A percentile compares a stretch with the other conserved stretches of the same genome.
Evolutionary conservation across 129 eudicot genomes (phyloP).

Genomic region (Calendula officinalis): DNA sequence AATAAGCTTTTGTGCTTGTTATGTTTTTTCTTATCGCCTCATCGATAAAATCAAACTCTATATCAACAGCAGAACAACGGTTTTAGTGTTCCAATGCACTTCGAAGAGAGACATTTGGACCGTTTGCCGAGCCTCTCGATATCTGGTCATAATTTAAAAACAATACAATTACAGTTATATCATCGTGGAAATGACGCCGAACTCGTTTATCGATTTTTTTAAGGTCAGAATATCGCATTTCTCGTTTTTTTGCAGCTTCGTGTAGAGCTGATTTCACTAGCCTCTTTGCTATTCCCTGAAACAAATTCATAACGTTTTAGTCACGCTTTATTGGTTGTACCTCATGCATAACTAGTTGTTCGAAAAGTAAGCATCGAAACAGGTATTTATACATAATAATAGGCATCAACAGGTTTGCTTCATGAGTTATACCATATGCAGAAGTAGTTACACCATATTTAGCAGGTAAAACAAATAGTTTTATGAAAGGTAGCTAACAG

Average conservation of each 20-base stretch:
- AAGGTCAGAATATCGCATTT: constrained; percentile 66
- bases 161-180: constrained; percentile 63
- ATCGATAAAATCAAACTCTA: constrained; percentile 28
- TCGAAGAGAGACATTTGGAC: constrained; percentile 47
- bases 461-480: too few species aligned
- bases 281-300: constrained; percentile 68
- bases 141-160: constrained; percentile 58
- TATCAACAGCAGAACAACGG: constrained; percentile 18
- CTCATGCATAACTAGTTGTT: constrained; percentile 12
- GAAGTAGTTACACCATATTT: too few species aligned
- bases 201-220: constrained; percentile 57
- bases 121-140: constrained; percentile 36
- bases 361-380: neutral
- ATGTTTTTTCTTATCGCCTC: constrained; percentile 20
- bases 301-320: neutral
- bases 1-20: neutral
- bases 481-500: too few species aligned
- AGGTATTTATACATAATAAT: too few species aligned
- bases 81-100: constrained; percentile 55
- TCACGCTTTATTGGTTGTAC: neutral
- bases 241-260: constrained; percentile 67
- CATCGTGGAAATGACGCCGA: constrained; percentile 70
- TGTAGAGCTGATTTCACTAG: constrained; percentile 67
- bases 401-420: too few species aligned
- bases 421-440: too few species aligned